These are phyloP conservation scores for Acacia confusa DNA, from an alignment of 306 rosid genomes.

Conservation along the genomic window DNA sequence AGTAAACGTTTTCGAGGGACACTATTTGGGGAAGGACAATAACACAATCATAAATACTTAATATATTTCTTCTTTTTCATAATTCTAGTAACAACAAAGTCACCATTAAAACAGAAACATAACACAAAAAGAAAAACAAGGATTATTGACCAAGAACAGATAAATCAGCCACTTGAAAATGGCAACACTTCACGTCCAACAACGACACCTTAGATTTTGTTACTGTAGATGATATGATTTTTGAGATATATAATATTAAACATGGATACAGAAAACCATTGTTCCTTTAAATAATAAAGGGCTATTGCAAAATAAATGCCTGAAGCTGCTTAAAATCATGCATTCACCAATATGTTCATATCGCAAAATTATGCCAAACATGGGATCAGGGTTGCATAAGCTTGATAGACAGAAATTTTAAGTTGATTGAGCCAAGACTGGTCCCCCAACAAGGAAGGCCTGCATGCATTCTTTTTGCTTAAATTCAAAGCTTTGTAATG, in stretches of 20 bases:
- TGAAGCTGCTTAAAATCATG: neutral
- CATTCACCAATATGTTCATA: neutral
- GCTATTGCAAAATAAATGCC: neutral
- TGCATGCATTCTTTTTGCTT: neutral
- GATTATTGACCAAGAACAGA: conserved; percentile 11
- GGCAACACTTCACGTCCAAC: no score
- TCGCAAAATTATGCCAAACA: neutral
- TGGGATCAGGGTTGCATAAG: neutral
- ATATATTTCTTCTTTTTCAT: conserved; percentile 29
- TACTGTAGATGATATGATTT: neutral
- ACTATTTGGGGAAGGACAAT: conserved; percentile 11
- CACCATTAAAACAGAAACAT: conserved; percentile 29
- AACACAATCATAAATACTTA: neutral
- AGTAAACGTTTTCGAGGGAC: neutral
- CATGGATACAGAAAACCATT: neutral
- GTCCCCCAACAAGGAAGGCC: neutral
- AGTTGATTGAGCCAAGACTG: neutral
- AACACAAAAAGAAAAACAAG: neutral
- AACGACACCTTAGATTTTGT: no score
- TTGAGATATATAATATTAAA: neutral
- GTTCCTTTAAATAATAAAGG: neutral
- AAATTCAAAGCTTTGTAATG: neutral
- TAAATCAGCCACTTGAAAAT: no score
- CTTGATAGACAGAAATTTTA: neutral
- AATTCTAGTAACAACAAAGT: conserved; percentile 33